Base-by-base conservation (phyloP, 1,284 basidiomycete species). In the Malassezia yamatoensis region DNA sequence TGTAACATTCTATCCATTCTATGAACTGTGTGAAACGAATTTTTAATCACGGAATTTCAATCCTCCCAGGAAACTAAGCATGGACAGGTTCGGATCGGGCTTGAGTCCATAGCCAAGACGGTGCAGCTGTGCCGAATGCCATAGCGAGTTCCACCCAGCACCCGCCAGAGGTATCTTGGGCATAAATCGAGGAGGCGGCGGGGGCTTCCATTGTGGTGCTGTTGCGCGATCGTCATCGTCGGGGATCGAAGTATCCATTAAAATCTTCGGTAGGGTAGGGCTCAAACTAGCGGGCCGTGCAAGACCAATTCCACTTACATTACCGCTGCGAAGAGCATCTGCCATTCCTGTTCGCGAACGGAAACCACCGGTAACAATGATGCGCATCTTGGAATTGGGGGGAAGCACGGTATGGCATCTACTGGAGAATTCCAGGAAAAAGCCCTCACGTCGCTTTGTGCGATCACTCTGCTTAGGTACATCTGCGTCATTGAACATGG, bases 321-420 rank as follows among this genome's bases (percentile, higher is more conserved):
- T 32, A 16, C 50, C 55, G 13, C 37, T 24, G 8, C 13, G 10
- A 18, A 77, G 41, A 9, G 81, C 86, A 8, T 77, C 74, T 11
- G 79, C 75, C 53, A 90, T 79, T 34, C 83, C 80, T 0, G 78
- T 76, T 10, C 83, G 80, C 0, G 84, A 83, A 16, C 80, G 78
- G 40, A 91, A 79, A 13, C 87, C 88, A 16, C 88, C 88, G 0
- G 88, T 91, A 24, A 91, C 80, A 62, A 90, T 79, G 15, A 86
- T 76, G 3, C 86, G 86, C 15, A 75, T 65, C 18, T 51, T 62
- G 39, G 34, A 18, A 35, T 36, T 36, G 18, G 47, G 37, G 45
- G 62, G 56, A 15, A 73, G 57, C 15, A 52, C 54, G 0, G 50
- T 53, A n/a, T 75, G 69, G 44, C 80, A 74, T 15, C 65, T 61